Evolutionary conservation across 2,329 filamentous ascomycete genomes (phyloP).

Genomic region (Truncatella angustata): DNA sequence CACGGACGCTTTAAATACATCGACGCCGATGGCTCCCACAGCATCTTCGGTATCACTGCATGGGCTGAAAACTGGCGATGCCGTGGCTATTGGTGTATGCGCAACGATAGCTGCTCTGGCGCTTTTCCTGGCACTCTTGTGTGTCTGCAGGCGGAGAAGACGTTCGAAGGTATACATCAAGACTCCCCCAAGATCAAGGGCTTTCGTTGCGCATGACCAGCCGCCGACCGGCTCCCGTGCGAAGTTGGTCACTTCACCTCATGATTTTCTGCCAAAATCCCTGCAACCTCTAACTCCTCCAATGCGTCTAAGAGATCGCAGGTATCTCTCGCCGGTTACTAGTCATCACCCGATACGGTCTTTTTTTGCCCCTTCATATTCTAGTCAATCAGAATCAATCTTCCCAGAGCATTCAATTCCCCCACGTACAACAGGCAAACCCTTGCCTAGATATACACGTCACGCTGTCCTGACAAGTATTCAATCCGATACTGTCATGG

Average conservation of each 20-base stretch:
- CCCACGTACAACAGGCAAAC: slow-evolving; percentile 29
- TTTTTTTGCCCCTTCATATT: slow-evolving; percentile 10
- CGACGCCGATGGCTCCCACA: not conserved
- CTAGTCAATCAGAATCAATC: slow-evolving; percentile 11
- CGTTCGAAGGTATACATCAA: slow-evolving; percentile 18
- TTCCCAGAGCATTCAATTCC: slow-evolving; percentile 38
- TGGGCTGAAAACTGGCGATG: slow-evolving; percentile 37
- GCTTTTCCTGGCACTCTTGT: slow-evolving; percentile 34
- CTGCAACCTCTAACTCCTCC: slow-evolving; percentile 39
- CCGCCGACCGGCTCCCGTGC: slow-evolving; percentile 35
- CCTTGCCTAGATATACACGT: slow-evolving; percentile 32
- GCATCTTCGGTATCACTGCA: slow-evolving; percentile 5
- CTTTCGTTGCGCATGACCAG: slow-evolving; percentile 22
- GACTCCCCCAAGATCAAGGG: slow-evolving; percentile 17
- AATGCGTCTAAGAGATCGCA: slow-evolving; percentile 43
- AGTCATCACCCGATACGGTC: slow-evolving; percentile 16
- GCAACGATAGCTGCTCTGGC: slow-evolving; percentile 36
- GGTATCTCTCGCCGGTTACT: slow-evolving; percentile 37
- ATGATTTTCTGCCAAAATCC: slow-evolving; percentile 25
- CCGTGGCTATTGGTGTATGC: slow-evolving; percentile 44
- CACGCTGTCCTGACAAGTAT: slow-evolving; percentile 15
- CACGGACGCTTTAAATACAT: not conserved
- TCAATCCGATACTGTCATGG: not conserved
- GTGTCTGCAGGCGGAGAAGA: slow-evolving; percentile 31
- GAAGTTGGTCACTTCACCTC: slow-evolving; percentile 36